These are phyloP conservation scores for Ormosia semicastrata DNA, from an alignment of 306 rosid species.

Conservation along the genomic window DNA sequence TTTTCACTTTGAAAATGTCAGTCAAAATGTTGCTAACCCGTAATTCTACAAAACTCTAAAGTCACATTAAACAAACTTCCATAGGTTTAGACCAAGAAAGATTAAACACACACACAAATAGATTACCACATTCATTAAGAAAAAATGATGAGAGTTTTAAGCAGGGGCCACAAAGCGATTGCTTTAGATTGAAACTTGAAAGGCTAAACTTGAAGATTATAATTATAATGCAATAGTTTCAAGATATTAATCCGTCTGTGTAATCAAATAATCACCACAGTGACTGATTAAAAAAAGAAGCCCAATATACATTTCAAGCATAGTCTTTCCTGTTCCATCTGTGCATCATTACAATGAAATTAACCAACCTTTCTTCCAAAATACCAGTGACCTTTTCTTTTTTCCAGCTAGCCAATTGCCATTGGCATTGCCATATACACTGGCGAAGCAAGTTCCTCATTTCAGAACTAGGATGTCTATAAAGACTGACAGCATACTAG, in stretches of 20 bases:
- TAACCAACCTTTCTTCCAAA: conserved; percentile 21
- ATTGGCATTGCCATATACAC: conserved; percentile 8
- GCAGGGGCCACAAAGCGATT: not conserved
- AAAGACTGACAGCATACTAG: conserved; percentile 20
- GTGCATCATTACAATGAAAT: conserved; percentile 33
- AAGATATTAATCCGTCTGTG: not conserved
- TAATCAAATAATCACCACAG: conserved; percentile 16
- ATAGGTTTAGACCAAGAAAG: not conserved
- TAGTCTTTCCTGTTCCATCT: not conserved
- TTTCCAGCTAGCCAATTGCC: not conserved
- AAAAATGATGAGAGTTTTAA: not conserved
- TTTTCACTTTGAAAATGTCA: not conserved
- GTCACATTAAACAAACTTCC: not conserved
- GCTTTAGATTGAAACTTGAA: not conserved
- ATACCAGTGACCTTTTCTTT: not conserved
- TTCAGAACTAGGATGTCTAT: conserved; percentile 25
- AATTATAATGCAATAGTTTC: not conserved
- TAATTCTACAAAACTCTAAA: not conserved
- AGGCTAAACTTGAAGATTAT: not conserved
- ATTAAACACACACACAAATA: not conserved
- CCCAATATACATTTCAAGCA: conserved; percentile 5
- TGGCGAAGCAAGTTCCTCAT: conserved; percentile 6
- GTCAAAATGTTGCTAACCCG: not conserved
- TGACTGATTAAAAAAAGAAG: not conserved
- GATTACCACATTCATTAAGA: not conserved